Percentiles rank a stretch among this genome's conserved stretches.
Evolutionary conservation across 2,329 filamentous ascomycete genomes (phyloP).

Genomic region (Trichoderma citrinoviride): DNA sequence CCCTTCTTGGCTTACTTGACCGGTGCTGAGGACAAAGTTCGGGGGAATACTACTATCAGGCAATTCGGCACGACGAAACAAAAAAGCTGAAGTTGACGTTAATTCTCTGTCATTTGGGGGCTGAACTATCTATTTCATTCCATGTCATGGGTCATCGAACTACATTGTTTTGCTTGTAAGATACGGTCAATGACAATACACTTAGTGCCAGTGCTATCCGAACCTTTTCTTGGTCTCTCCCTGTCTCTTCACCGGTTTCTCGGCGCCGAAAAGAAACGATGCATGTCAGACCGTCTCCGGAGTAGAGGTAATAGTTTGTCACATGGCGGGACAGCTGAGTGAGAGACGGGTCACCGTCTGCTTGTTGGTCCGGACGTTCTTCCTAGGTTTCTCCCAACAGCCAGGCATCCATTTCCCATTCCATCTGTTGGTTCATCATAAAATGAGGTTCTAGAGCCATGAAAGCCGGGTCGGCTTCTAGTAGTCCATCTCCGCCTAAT

Average conservation of each 20-base stretch:
- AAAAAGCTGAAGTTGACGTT: not conserved
- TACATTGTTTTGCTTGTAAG: not conserved
- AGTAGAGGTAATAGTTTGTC: not conserved
- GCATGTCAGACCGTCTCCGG: not conserved
- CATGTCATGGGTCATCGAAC: not conserved
- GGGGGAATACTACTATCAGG: not conserved
- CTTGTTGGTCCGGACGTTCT: not conserved
- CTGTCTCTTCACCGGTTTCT: not conserved
- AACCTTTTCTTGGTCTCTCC: not conserved
- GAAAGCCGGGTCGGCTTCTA: not conserved
- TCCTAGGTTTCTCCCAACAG: not conserved
- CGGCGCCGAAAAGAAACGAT: not conserved
- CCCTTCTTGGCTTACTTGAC: not conserved
- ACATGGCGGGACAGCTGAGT: not conserved
- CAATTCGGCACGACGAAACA: constrained; percentile 7
- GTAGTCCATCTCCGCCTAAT: not conserved
- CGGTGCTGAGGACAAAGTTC: not conserved
- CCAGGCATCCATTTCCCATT: constrained; percentile 18
- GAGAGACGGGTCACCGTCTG: not conserved
- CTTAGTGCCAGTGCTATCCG: constrained; percentile 2
- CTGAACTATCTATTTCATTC: not conserved
- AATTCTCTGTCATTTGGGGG: not conserved
- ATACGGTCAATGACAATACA: not conserved
- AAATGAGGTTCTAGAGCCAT: not conserved
- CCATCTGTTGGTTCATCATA: constrained; percentile 11